These are phyloP conservation scores for Xanthoceras sorbifolium DNA, from an alignment of 345 rosid genomes.

Conservation along the genomic window DNA sequence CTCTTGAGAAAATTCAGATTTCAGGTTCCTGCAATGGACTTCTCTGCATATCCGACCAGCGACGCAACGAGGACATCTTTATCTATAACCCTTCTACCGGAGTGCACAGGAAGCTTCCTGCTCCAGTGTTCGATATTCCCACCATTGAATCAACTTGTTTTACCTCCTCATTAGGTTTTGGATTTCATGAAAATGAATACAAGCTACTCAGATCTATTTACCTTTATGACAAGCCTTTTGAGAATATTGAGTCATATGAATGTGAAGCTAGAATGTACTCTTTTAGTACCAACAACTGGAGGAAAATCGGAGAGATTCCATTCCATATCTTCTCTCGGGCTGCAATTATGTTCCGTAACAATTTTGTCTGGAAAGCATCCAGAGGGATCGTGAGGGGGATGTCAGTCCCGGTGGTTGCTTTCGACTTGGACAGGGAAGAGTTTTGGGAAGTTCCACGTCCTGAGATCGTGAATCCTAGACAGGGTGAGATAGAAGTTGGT, in stretches of 20 bases:
- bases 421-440: slow-evolving; percentile 26
- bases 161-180: slow-evolving; percentile 24
- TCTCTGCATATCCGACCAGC: slow-evolving; percentile 28
- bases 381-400: slow-evolving; percentile 14
- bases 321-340: slow-evolving; percentile 22
- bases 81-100: slow-evolving; percentile 22
- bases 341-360: not conserved
- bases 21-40: slow-evolving; percentile 28
- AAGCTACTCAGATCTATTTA: slow-evolving; percentile 22
- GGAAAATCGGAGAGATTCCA: slow-evolving; percentile 23
- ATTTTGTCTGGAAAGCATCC: slow-evolving; percentile 25
- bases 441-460: slow-evolving; percentile 22
- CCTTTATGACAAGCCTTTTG: slow-evolving; percentile 27
- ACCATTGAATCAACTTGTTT: slow-evolving; percentile 15
- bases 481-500: slow-evolving; percentile 14
- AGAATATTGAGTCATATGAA: slow-evolving; percentile 24
- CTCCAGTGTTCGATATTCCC: slow-evolving; percentile 8
- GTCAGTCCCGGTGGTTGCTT: slow-evolving; percentile 9
- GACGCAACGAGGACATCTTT: slow-evolving; percentile 18
- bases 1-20: slow-evolving; percentile 22
- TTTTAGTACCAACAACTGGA: slow-evolving; percentile 13
- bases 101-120: slow-evolving; percentile 10
- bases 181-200: slow-evolving; percentile 22
- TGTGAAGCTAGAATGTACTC: slow-evolving; percentile 32
- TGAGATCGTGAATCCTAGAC: not conserved